Base-by-base conservation (phyloP, 1,139 yeast genomes). In the Candida gigantensis region DNA sequence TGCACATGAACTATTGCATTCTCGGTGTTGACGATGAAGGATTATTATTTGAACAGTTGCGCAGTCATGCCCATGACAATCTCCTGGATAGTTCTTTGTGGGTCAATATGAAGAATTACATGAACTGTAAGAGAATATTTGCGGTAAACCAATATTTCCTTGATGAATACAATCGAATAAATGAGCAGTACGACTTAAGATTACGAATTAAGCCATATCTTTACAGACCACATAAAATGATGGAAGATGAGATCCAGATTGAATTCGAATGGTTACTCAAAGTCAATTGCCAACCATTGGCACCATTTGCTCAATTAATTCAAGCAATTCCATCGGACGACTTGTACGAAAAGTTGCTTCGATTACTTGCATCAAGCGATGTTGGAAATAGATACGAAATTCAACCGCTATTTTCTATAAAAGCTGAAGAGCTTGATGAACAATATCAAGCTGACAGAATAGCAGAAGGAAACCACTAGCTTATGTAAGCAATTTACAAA, bases 1-100 rank as follows among this genome's bases (percentile, higher is more conserved):
- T 51, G 4, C 40, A 43, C 11, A 34, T 58, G 14, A 46, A 46
- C 24, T 10, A 7, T 10, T 24, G 30, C 12, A 35, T 44, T 4
- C 10, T 36, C 4, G 40, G 32, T 6, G 14, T 36, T 16, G 35
- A 28, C 10, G 41, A 39, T 13, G 30, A 36, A 14, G 37, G 37
- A 2, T 29, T 21, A n/a, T n/a, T 31, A 6, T 23, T 21, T 5
- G 6, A 14, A 2, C 11, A 25, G 8, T 24, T 41, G 8, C 18
- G 29, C 4, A 19, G 24, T 2, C 24, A 34, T 17, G 38, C 42
- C 24, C 42, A 23, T 23, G 24, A 23, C 3, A 30, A 29, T 10
- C 24, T 35, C 11, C 32, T 26, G 34, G 74, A 70, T 42, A 57
- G 58, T 1, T 62, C 73, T 2, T 35, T 68, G 16, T 70, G 75